Conservation (phyloP, 768 basidiomycete species). For the Coprinellus micaceus region DNA sequence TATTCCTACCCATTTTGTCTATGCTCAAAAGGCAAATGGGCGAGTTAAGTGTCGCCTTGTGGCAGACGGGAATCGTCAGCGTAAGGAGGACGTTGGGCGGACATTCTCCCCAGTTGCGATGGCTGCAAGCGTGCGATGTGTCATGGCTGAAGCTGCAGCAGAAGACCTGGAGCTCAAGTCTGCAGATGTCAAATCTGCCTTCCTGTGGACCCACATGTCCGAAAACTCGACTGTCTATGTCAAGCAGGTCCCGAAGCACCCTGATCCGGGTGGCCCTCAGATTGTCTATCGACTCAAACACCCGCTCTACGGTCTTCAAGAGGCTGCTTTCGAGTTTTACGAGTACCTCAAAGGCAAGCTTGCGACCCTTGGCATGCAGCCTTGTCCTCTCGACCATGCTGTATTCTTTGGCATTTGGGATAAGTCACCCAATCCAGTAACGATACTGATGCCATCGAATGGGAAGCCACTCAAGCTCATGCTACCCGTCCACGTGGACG, state of each 20-base stretch:
- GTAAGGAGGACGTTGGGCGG: constrained; percentile 32
- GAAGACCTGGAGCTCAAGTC: constrained; percentile 19
- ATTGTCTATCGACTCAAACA: constrained; percentile 16
- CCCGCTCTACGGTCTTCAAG: constrained; percentile 33
- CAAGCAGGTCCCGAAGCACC: constrained; percentile 20
- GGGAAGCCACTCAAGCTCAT: constrained; percentile 15
- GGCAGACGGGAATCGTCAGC: constrained; percentile 23
- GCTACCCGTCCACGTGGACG: constrained; percentile 25
- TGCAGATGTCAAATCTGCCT: constrained; percentile 28
- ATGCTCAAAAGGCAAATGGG: constrained; percentile 33
- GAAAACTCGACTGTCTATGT: constrained; percentile 17
- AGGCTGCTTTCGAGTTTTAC: constrained; percentile 26
- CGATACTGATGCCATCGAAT: constrained; percentile 14
- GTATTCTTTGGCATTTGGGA: constrained; percentile 20
- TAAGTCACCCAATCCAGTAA: constrained; percentile 15
- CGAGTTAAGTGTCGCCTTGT: constrained; percentile 28
- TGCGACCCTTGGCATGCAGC: constrained; percentile 11
- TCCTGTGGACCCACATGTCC: constrained; percentile 20
- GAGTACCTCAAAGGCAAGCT: constrained; percentile 14
- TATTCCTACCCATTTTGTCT: constrained; percentile 33
- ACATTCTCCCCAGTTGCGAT: constrained; percentile 30
- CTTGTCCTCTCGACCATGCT: constrained; percentile 23
- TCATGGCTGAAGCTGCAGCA: constrained; percentile 23
- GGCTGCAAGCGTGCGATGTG: constrained; percentile 17
- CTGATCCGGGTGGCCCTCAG: constrained; percentile 5